These are phyloP conservation scores for Nemania diffusa DNA, from an alignment of 2,329 filamentous ascomycete genomes.

Conservation along the genomic window DNA sequence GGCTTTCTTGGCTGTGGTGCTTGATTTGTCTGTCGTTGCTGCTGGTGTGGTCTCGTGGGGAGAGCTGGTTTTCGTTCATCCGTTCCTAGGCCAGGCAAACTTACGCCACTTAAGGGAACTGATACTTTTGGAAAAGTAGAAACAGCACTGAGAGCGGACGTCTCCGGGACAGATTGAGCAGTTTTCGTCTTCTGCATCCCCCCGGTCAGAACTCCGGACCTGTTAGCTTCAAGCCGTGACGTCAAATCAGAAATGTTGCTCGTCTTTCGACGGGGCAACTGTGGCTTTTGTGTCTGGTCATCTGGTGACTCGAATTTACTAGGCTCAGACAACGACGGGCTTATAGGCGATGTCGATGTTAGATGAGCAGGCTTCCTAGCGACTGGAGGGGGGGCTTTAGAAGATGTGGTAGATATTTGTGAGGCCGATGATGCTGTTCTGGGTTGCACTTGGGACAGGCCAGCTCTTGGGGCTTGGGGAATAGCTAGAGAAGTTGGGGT, in stretches of 20 bases:
- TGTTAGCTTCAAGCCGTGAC: slow-evolving; percentile 45
- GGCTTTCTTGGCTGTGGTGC: slow-evolving; percentile 43
- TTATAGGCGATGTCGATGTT: slow-evolving; percentile 49
- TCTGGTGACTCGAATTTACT: slow-evolving; percentile 35
- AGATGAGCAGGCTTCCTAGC: slow-evolving; percentile 72
- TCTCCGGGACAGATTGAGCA: slow-evolving; percentile 5
- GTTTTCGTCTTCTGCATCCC: slow-evolving; percentile 44
- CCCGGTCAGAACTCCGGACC: slow-evolving; percentile 42
- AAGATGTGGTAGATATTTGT: slow-evolving; percentile 42
- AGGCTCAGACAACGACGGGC: slow-evolving; percentile 38
- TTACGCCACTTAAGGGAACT: slow-evolving; percentile 38
- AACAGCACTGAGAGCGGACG: slow-evolving; percentile 14
- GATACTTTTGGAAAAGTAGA: slow-evolving; percentile 24
- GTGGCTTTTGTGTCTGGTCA: slow-evolving; percentile 42
- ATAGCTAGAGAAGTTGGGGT: slow-evolving; percentile 53
- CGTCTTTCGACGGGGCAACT: slow-evolving; percentile 43
- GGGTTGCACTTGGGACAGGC: slow-evolving; percentile 30
- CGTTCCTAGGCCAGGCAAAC: slow-evolving; percentile 45
- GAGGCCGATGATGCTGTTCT: slow-evolving; percentile 41
- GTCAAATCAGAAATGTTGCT: slow-evolving; percentile 47
- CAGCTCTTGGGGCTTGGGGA: slow-evolving; percentile 34
- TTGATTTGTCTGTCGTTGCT: slow-evolving; percentile 31
- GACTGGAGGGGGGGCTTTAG: slow-evolving; percentile 55
- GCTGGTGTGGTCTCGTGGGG: slow-evolving; percentile 41
- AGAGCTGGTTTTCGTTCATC: slow-evolving; percentile 47